phyloP scores from a whole-genome alignment of 345 rosid species.

The Nephelium lappaceum region DNA sequence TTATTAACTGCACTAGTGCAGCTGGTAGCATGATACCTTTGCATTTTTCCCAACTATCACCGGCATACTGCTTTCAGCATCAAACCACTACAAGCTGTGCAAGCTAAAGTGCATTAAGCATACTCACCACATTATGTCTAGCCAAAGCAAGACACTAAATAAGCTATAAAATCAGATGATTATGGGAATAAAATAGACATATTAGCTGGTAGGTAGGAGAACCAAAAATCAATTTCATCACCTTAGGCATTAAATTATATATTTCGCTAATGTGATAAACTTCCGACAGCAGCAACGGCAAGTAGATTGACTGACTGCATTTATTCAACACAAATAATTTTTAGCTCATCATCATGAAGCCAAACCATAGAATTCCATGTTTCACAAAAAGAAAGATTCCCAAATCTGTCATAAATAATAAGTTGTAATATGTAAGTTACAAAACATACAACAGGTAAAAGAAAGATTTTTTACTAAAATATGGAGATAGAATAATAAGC shows the following conservation, averaged over 20 bases:
- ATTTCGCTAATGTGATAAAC: background rate
- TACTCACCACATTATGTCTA: background rate
- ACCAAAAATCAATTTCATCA: background rate
- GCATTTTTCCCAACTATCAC: slow-evolving; percentile 93
- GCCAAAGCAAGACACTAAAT: slow-evolving; percentile 8
- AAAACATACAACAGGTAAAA: background rate
- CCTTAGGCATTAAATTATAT: slow-evolving; percentile 15
- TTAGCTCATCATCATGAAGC: slow-evolving; percentile 5
- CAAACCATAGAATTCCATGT: background rate
- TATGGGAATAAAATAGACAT: background rate
- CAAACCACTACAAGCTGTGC: slow-evolving; percentile 39
- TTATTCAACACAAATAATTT: background rate
- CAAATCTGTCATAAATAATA: background rate
- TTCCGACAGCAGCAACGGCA: background rate
- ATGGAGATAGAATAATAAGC: background rate
- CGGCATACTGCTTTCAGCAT: slow-evolving; percentile 88
- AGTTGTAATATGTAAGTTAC: background rate
- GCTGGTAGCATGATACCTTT: slow-evolving; percentile 90
- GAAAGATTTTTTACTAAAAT: background rate
- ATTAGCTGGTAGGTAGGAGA: background rate
- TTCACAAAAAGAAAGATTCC: background rate
- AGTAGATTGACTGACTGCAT: background rate
- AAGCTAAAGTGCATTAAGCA: slow-evolving; percentile 40
- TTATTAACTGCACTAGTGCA: slow-evolving; percentile 97
- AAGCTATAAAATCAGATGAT: background rate